Evolutionary conservation across 495 filamentous ascomycete species (phyloP).

Genomic region (Jackrogersella minutella): DNA sequence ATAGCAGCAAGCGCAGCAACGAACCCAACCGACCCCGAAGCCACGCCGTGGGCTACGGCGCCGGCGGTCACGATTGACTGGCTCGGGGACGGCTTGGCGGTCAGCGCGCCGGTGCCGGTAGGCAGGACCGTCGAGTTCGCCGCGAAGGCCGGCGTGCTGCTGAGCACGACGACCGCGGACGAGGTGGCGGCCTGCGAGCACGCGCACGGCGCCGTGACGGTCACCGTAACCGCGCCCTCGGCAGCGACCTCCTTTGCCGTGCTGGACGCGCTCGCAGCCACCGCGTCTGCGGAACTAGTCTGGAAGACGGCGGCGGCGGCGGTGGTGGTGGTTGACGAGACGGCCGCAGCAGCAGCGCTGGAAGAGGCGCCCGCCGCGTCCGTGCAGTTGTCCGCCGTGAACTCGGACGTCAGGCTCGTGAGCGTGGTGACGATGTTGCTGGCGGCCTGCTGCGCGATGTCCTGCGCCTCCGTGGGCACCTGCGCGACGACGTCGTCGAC

Average conservation of each 20-base stretch:
- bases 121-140: slow-evolving; percentile 23
- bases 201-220: slow-evolving; percentile 36
- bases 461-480: slow-evolving; percentile 44
- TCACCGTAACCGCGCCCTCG: slow-evolving; percentile 20
- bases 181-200: slow-evolving; percentile 9
- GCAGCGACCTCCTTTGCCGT: slow-evolving; percentile 5
- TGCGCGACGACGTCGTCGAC: slow-evolving; percentile 46
- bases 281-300: background rate
- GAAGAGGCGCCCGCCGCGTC: slow-evolving; percentile 3
- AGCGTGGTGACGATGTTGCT: slow-evolving; percentile 48
- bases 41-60: slow-evolving; percentile 36
- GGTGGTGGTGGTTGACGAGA: background rate
- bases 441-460: slow-evolving; percentile 43
- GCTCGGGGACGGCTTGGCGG: slow-evolving; percentile 27
- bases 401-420: slow-evolving; percentile 28
- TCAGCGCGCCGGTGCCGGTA: slow-evolving; percentile 29
- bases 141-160: slow-evolving; percentile 9
- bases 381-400: slow-evolving; percentile 36
- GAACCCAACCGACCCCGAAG: slow-evolving; percentile 15
- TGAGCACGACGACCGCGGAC: slow-evolving; percentile 2
- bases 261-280: background rate
- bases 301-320: background rate
- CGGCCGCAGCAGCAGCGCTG: slow-evolving; percentile 5
- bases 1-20: slow-evolving; percentile 25
- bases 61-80: slow-evolving; percentile 46